Evolutionary conservation across 371 early-diverging fungal species (phyloP).

Genomic region (Coemansia sp.): DNA sequence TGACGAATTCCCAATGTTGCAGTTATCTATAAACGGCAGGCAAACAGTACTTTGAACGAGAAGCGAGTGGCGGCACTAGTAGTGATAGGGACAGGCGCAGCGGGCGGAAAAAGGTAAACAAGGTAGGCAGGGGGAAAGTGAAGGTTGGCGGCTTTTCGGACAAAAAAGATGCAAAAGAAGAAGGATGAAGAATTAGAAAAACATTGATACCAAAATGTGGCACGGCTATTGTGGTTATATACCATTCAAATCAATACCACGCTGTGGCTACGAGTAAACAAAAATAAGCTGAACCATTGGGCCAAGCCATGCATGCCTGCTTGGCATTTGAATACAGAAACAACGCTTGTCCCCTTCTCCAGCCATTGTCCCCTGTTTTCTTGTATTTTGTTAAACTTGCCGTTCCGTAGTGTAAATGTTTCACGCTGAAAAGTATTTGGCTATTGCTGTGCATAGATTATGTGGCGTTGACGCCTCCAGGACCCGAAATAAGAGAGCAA

Average conservation of each 20-base stretch:
- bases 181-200: background rate
- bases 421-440: background rate
- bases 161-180: background rate
- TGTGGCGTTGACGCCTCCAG: background rate
- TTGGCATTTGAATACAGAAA: background rate
- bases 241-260: background rate
- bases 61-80: too few species aligned
- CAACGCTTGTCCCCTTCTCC: too few species aligned
- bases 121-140: background rate
- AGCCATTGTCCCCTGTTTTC: too few species aligned
- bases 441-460: background rate
- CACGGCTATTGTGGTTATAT: slow-evolving; percentile 1
- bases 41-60: too few species aligned
- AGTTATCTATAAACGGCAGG: background rate
- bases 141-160: background rate
- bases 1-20: background rate
- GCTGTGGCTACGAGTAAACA: background rate
- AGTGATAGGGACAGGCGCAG: too few species aligned
- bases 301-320: background rate
- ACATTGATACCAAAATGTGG: background rate
- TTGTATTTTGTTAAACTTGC: too few species aligned
- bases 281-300: background rate
- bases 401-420: too few species aligned
- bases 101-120: background rate
- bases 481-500: background rate